phyloP scores from a whole-genome alignment of 306 rosid genomes.

The Cicer pinnatifidum region DNA sequence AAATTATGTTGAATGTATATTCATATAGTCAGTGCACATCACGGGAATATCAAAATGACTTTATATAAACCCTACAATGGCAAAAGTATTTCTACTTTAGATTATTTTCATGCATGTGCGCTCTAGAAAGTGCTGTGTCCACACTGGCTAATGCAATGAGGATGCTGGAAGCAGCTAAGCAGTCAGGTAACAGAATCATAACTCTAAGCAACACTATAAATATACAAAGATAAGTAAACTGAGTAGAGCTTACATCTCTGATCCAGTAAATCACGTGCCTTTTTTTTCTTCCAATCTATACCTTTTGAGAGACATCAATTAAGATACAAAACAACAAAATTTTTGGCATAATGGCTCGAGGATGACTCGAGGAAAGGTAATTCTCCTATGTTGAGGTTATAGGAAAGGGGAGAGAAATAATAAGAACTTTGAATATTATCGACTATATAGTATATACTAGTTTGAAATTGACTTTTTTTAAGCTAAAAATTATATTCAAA shows the following conservation, averaged over 20 bases:
- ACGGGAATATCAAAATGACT: constrained; percentile 31
- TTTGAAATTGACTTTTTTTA: too few species aligned
- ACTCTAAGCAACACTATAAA: constrained; percentile 20
- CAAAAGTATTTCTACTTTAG: neutral
- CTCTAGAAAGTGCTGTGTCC: constrained; percentile 8
- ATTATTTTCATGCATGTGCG: constrained; percentile 39
- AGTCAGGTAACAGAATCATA: constrained; percentile 25
- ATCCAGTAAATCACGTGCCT: neutral
- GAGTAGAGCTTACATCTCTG: constrained; percentile 16
- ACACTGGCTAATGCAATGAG: constrained; percentile 28
- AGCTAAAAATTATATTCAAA: too few species aligned
- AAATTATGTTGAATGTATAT: constrained; percentile 37
- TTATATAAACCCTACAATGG: constrained; percentile 31
- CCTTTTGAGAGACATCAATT: neutral
- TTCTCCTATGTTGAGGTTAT: neutral
- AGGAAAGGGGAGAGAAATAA: too few species aligned
- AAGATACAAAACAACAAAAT: neutral
- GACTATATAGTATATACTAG: too few species aligned
- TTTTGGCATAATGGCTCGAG: neutral
- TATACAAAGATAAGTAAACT: neutral
- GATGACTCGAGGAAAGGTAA: neutral
- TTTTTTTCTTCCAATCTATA: constrained; percentile 10
- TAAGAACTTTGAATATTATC: too few species aligned
- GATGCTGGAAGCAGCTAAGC: constrained; percentile 39
- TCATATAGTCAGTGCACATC: neutral